Conservation (phyloP, 2,329 filamentous ascomycete species). For the Magnaporthiopsis rhizophila region DNA sequence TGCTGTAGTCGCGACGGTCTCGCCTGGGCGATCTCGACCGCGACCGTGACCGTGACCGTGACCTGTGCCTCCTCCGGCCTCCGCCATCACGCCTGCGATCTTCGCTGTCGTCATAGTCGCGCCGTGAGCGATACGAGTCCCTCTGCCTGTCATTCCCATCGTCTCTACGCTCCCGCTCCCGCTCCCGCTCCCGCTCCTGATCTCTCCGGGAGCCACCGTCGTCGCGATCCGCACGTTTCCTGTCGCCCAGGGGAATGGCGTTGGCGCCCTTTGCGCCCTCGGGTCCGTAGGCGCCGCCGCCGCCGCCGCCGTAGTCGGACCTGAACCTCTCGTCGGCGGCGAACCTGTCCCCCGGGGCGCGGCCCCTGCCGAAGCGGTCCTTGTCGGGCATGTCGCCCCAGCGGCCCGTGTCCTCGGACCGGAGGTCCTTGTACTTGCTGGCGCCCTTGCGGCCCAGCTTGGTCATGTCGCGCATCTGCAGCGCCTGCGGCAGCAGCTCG, state of each 20-base stretch:
- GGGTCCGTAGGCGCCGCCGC: conserved; percentile 33
- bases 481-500: conserved; percentile 77
- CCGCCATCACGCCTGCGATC: conserved; percentile 21
- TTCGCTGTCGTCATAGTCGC: conserved; percentile 17
- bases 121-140: conserved; percentile 14
- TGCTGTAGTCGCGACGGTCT: conserved; percentile 34
- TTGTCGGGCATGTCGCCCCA: conserved; percentile 63
- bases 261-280: conserved; percentile 54
- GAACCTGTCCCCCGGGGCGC: conserved; percentile 30
- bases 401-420: conserved; percentile 79
- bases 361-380: conserved; percentile 23
- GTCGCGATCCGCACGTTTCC: conserved; percentile 27
- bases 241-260: conserved; percentile 58
- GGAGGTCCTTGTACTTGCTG: conserved; percentile 83
- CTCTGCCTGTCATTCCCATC: conserved; percentile 14
- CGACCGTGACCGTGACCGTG: conserved; percentile 32
- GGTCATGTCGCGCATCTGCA: conserved; percentile 90
- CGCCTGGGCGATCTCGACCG: conserved; percentile 37
- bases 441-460: conserved; percentile 88
- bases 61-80: conserved; percentile 20
- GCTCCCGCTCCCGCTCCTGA: too few species aligned
- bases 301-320: conserved; percentile 47
- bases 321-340: conserved; percentile 56
- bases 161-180: neutral
- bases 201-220: conserved; percentile 17